Percentiles rank a stretch among this genome's conserved stretches.
These are phyloP conservation scores for Eragrostis tef DNA, from an alignment of 202 grass and related monocot species.

Conservation along the genomic window DNA sequence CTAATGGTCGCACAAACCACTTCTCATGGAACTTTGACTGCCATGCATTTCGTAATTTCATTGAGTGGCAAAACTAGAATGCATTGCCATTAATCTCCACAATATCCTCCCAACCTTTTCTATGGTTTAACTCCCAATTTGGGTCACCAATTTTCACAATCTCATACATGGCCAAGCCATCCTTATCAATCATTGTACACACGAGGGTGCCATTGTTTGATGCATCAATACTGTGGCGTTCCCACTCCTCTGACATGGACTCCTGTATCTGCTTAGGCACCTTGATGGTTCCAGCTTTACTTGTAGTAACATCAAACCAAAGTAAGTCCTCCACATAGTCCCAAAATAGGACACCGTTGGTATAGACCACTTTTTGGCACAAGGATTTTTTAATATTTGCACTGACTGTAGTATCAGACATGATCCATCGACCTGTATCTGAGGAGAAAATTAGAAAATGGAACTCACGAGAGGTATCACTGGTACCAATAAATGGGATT, in stretches of 20 bases:
- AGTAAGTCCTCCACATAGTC: neutral
- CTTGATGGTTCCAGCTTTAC: neutral
- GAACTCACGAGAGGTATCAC: neutral
- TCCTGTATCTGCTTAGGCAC: neutral
- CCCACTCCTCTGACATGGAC: too few relatives aligned
- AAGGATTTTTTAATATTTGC: neutral
- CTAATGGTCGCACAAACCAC: constrained; percentile 1
- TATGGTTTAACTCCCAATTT: neutral
- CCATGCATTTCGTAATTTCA: constrained; percentile 13
- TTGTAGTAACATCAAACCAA: constrained; percentile 7
- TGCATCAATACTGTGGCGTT: neutral
- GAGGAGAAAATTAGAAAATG: constrained; percentile 5
- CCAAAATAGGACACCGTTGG: neutral
- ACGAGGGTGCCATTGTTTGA: neutral
- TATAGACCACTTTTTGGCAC: neutral
- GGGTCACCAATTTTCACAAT: neutral
- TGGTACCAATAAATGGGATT: neutral
- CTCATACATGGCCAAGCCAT: neutral
- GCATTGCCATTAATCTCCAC: neutral
- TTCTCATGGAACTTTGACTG: constrained; percentile 4
- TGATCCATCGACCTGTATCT: neutral
- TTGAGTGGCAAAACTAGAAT: constrained; percentile 1
- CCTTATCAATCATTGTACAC: neutral
- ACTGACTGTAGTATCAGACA: neutral
- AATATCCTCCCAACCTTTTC: constrained; percentile 4